A percentile compares a stretch with the other conserved stretches of the same genome.
These are phyloP conservation scores for Thermothelomyces thermophilus DNA, from an alignment of 2,329 filamentous ascomycete species.

Conservation along the genomic window DNA sequence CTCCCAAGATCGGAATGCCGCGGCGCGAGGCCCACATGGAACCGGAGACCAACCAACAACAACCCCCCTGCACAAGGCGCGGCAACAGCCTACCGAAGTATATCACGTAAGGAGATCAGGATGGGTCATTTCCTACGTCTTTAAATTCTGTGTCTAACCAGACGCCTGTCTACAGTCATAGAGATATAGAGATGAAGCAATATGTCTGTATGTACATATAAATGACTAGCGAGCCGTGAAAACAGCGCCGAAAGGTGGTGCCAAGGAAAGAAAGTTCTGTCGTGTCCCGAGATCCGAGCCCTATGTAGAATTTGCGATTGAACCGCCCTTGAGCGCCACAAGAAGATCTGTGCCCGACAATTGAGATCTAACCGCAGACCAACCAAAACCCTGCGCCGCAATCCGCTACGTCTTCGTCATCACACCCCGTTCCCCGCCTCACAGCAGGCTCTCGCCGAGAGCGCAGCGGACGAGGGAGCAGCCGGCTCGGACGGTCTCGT, in stretches of 20 bases:
- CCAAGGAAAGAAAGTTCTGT: not conserved
- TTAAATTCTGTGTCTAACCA: not conserved
- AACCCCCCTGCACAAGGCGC: not conserved
- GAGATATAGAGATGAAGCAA: not conserved
- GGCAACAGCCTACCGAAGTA: too few relatives aligned
- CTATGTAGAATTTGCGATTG: not conserved
- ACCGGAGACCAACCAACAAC: not conserved
- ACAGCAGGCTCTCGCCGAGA: slow-evolving; percentile 84
- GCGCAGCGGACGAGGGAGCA: slow-evolving; percentile 89
- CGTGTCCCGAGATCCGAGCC: not conserved
- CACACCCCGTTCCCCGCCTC: slow-evolving; percentile 25
- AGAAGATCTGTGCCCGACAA: not conserved
- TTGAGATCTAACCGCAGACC: not conserved
- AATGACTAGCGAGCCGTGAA: not conserved
- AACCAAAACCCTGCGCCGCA: not conserved
- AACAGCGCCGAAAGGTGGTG: not conserved
- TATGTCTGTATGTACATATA: too few relatives aligned
- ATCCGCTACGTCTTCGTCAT: not conserved
- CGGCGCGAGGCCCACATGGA: slow-evolving; percentile 12
- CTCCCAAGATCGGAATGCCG: slow-evolving; percentile 9
- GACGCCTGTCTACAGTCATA: not conserved
- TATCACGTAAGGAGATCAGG: too few relatives aligned
- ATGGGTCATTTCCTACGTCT: too few relatives aligned
- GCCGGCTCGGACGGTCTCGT: slow-evolving; percentile 83
- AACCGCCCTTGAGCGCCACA: not conserved